phyloP scores from a whole-genome alignment of 1,139 yeast genomes.

The Magnusiomyces paraingens region DNA sequence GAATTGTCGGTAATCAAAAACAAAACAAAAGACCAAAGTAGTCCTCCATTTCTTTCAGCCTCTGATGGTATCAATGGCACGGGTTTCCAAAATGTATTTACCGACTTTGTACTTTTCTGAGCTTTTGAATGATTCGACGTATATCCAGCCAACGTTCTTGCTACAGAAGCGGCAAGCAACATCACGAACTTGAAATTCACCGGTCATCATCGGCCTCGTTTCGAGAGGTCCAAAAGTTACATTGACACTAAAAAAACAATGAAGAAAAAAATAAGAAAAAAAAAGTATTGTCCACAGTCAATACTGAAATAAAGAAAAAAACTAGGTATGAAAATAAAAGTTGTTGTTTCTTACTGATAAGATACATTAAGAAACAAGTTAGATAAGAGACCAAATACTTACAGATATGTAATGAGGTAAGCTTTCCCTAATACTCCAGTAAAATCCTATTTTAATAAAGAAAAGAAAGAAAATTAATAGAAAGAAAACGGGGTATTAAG shows the following conservation, averaged over 20 bases:
- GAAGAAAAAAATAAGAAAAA: conserved; percentile 1
- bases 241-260: conserved; percentile 31
- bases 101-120: conserved; percentile 71
- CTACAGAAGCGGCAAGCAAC: conserved; percentile 63
- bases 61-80: conserved; percentile 17
- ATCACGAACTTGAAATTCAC: conserved; percentile 57
- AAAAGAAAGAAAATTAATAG: background rate
- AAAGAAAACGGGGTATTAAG: no score
- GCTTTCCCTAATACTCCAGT: conserved; percentile 39
- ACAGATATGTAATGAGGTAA: conserved; percentile 36
- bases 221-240: conserved; percentile 30
- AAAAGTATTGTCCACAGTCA: background rate
- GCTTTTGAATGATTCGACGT: conserved; percentile 50
- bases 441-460: conserved; percentile 27
- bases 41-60: conserved; percentile 1
- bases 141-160: conserved; percentile 68
- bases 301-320: background rate
- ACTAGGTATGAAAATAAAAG: background rate
- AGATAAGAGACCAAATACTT: conserved; percentile 16
- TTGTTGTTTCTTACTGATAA: background rate
- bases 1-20: background rate
- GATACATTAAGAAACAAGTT: background rate
- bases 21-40: background rate
- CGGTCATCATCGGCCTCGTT: conserved; percentile 58
- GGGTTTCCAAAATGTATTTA: conserved; percentile 62